A percentile compares a stretch with the other conserved stretches of the same genome.
Evolutionary conservation across 495 filamentous ascomycete species (phyloP).

Genomic region (Aspergillus coremiiformis): DNA sequence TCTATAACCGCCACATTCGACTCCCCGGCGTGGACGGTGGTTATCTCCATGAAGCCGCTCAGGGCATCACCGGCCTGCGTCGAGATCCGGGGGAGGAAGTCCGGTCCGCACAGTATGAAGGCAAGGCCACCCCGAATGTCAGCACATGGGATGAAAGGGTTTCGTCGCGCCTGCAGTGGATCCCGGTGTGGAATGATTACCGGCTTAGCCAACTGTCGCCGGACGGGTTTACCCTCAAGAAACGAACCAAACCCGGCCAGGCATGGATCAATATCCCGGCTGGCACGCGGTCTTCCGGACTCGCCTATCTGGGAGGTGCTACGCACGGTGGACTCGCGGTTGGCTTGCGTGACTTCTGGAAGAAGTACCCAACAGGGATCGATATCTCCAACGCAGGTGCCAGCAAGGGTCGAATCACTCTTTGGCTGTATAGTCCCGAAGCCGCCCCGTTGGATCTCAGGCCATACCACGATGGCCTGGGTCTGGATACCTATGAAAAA

Average conservation of each 20-base stretch:
- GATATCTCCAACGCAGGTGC: conserved; percentile 34
- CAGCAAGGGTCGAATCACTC: conserved; percentile 32
- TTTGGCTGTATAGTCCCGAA: conserved; percentile 45
- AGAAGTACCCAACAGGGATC: conserved; percentile 41
- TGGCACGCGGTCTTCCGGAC: conserved; percentile 36
- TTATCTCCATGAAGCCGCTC: conserved; percentile 33
- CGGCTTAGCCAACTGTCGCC: conserved; percentile 38
- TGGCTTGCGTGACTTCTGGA: conserved; percentile 45
- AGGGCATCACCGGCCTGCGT: conserved; percentile 36
- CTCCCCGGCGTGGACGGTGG: conserved; percentile 32
- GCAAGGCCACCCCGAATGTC: conserved; percentile 21
- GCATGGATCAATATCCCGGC: conserved; percentile 45
- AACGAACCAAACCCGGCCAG: conserved; percentile 40
- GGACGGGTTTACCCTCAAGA: conserved; percentile 45
- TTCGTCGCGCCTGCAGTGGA: conserved; percentile 29
- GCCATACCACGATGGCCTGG: conserved; percentile 44
- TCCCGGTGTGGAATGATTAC: conserved; percentile 44
- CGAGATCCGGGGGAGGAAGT: conserved; percentile 30
- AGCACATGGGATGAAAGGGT: conserved; percentile 32
- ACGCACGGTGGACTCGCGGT: conserved; percentile 38
- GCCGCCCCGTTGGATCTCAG: conserved; percentile 41
- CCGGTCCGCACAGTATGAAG: conserved; percentile 29
- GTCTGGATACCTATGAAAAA: conserved; percentile 36
- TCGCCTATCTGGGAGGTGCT: conserved; percentile 41
- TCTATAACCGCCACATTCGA: conserved; percentile 36